Evolutionary conservation across 192 early-diverging fungal genomes (phyloP).

Genomic region (Coemansia pectinata): DNA sequence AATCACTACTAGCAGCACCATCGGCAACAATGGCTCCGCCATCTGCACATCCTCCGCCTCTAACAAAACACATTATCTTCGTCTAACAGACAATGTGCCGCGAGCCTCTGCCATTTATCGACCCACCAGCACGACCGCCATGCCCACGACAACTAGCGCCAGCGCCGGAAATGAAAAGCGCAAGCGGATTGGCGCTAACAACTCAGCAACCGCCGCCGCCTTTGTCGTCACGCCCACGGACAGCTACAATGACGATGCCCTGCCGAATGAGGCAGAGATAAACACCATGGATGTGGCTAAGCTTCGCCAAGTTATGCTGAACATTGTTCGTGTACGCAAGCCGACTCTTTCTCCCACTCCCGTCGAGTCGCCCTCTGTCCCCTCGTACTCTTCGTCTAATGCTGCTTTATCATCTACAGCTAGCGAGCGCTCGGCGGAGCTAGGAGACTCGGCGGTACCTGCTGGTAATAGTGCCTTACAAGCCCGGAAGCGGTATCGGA

Average conservation of each 20-base stretch:
- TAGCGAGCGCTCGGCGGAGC: neutral
- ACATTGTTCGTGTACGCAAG: conserved; percentile 27
- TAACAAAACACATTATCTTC: conserved; percentile 7
- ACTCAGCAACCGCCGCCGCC: neutral
- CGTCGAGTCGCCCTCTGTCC: conserved; percentile 28
- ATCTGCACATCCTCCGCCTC: neutral
- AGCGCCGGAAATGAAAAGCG: conserved; percentile 22
- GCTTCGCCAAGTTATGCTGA: conserved; percentile 34
- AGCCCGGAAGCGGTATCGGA: conserved; percentile 19
- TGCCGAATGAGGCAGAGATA: conserved; percentile 47
- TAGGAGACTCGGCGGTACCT: conserved; percentile 11
- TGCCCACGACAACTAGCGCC: neutral
- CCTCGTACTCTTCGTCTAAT: conserved; percentile 16
- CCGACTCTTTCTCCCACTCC: conserved; percentile 15
- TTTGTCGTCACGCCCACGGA: neutral
- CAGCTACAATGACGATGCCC: conserved; percentile 9
- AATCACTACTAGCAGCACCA: neutral
- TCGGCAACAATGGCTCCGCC: conserved; percentile 5
- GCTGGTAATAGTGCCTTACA: neutral
- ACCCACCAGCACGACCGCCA: neutral
- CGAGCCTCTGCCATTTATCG: conserved; percentile 18
- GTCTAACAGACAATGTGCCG: conserved; percentile 11
- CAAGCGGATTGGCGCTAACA: conserved; percentile 10
- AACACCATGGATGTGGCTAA: conserved; percentile 50
- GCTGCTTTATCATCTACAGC: neutral